Conservation (phyloP, 108 stramenopile species). For the Cyclostephanos invisitatus region DNA sequence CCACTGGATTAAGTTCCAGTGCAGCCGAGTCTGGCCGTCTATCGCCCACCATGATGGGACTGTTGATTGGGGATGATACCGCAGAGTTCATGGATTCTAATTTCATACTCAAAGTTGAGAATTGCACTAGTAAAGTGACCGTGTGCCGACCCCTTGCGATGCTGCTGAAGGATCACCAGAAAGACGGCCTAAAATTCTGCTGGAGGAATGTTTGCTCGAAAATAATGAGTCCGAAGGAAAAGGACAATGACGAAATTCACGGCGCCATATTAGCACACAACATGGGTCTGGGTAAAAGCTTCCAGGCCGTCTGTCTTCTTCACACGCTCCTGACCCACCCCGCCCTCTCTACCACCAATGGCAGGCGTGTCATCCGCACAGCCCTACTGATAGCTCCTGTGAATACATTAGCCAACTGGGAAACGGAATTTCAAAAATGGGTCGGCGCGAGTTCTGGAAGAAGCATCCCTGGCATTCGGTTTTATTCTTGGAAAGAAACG, state of each 20-base stretch:
- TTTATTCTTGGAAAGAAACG: conserved; percentile 27
- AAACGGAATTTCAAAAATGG: conserved; percentile 73
- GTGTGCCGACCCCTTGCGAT: conserved; percentile 50
- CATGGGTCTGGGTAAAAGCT: conserved; percentile 59
- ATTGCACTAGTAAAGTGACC: conserved; percentile 27
- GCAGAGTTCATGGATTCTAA: conserved; percentile 32
- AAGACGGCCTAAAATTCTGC: conserved; percentile 72
- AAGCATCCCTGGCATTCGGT: conserved; percentile 28
- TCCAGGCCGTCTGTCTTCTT: conserved; percentile 19
- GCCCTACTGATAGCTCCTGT: conserved; percentile 69
- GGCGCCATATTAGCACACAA: conserved; percentile 80
- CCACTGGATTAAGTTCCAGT: neutral
- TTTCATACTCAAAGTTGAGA: conserved; percentile 30
- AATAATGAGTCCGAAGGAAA: conserved; percentile 24
- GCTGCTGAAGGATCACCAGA: conserved; percentile 70
- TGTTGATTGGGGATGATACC: conserved; percentile 18
- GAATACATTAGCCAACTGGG: conserved; percentile 74
- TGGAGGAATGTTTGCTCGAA: conserved; percentile 68
- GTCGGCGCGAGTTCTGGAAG: conserved; percentile 32
- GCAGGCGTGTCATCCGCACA: conserved; percentile 38
- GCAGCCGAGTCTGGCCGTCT: conserved; percentile 4
- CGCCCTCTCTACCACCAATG: conserved; percentile 18
- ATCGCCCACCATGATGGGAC: conserved; percentile 14
- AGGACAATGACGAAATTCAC: conserved; percentile 29
- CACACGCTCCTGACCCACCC: conserved; percentile 60